phyloP scores from a whole-genome alignment of 2,329 filamentous ascomycete genomes.

The Xylaria digitata region DNA sequence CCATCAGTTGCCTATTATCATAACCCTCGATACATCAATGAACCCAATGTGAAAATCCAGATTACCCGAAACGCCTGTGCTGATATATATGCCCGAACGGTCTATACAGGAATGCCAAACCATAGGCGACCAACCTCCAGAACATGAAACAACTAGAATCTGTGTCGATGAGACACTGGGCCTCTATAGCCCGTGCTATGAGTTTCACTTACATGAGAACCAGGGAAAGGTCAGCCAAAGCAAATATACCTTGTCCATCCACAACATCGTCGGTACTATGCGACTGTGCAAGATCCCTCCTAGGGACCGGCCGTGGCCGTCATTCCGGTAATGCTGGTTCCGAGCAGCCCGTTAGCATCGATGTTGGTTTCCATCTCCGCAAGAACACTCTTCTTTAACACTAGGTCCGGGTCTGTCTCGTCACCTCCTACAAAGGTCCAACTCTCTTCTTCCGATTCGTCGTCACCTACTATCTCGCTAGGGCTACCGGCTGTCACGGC shows the following conservation, averaged over 20 bases:
- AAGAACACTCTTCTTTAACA: slow-evolving; percentile 47
- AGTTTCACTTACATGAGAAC: slow-evolving; percentile 2
- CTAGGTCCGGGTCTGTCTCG: slow-evolving; percentile 49
- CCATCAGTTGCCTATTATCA: slow-evolving; percentile 11
- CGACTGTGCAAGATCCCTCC: slow-evolving; percentile 43
- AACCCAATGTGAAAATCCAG: slow-evolving; percentile 13
- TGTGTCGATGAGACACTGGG: background rate
- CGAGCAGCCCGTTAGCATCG: slow-evolving; percentile 35
- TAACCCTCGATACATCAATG: background rate
- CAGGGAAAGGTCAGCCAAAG: slow-evolving; percentile 15
- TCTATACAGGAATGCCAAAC: slow-evolving; percentile 33
- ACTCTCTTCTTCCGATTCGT: slow-evolving; percentile 79
- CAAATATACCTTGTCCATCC: slow-evolving; percentile 30
- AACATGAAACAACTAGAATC: slow-evolving; percentile 1
- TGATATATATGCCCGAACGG: slow-evolving; percentile 36
- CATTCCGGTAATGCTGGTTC: slow-evolving; percentile 25
- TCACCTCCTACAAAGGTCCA: slow-evolving; percentile 86
- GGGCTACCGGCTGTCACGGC: slow-evolving; percentile 50
- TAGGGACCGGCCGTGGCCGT: slow-evolving; percentile 39
- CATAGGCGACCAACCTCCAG: slow-evolving; percentile 13
- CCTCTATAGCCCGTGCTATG: background rate
- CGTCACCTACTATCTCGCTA: slow-evolving; percentile 52
- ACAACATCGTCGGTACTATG: slow-evolving; percentile 42
- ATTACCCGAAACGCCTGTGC: slow-evolving; percentile 33
- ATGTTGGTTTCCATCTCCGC: slow-evolving; percentile 44